Conservation (phyloP, 2,329 filamentous ascomycete genomes). For the Zasmidium angulare region DNA sequence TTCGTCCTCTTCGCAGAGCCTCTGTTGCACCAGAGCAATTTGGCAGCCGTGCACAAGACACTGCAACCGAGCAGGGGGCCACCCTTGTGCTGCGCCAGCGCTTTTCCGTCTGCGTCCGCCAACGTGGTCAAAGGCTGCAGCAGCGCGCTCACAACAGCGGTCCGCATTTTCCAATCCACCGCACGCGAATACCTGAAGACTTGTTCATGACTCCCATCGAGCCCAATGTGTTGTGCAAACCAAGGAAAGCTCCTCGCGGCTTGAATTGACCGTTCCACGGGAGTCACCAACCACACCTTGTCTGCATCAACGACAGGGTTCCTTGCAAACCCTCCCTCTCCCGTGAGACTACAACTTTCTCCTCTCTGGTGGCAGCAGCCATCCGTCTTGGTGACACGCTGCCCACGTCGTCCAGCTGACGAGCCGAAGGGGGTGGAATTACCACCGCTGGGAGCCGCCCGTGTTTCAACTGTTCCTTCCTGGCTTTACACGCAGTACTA, state of each 20-base stretch:
- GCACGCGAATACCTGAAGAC: neutral
- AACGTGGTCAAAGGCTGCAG: constrained; percentile 1
- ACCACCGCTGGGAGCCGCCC: neutral
- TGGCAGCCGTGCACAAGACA: constrained; percentile 4
- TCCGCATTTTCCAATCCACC: neutral
- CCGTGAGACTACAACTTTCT: neutral
- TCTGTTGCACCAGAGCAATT: constrained; percentile 5
- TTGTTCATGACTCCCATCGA: neutral
- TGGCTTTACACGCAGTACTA: neutral
- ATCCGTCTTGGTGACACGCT: neutral
- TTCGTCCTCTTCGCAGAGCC: neutral
- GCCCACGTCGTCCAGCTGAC: neutral
- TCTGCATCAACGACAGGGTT: neutral
- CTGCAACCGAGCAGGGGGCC: neutral
- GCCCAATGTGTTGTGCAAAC: neutral
- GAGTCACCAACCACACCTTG: neutral
- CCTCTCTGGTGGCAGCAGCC: neutral
- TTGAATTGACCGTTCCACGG: neutral
- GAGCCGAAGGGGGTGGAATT: neutral
- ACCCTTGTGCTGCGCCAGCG: neutral
- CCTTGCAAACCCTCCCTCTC: neutral
- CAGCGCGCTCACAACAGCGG: neutral
- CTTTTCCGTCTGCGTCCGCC: constrained; percentile 3
- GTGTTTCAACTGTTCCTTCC: neutral
- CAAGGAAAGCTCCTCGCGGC: neutral